Evolutionary conservation across 2,329 filamentous ascomycete genomes (phyloP), one percentile per base, ranked within the genome.

Genomic region (Triangularia verruculosa): DNA sequence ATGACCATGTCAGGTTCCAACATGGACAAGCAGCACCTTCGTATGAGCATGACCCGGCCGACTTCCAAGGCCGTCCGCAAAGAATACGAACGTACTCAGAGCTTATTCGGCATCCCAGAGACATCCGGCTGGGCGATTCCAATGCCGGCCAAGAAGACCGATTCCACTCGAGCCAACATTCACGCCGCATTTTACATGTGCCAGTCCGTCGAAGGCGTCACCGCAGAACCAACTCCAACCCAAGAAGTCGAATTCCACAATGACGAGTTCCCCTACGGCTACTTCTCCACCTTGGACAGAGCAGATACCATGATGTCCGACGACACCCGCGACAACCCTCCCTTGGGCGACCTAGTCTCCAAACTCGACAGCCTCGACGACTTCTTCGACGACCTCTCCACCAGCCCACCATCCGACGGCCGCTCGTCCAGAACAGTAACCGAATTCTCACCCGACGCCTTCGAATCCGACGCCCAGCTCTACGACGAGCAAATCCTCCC

Each of bases 151-250:
- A 89, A 91, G 62, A 94, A 97, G 78, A 95, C 93, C 0, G 89
- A 90, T 61, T 86, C 88, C 32, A 98, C 95, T 3, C 86, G 95
- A 63, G 86, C 89, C 63, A 99, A 99, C 71, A 95, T 99, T 2
- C 94, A 98, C 74, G 92, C 93, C 0, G 93, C 95, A 0, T 98
- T 97, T 76, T 97, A 97, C 76, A 96, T 93, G 68, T 97, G 93
- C 72, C 90, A 92, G 60, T 89, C 86, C 66, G 82, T 85, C 3
- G 83, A 88, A 67, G 85, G 85, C 15, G 79, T 79, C 11, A 72
- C 80, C 30, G 78, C 83, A 7, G 86, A 90, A 61, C 81, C 86
- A 4, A 84, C 86, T 0, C 85, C 88, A 3, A 95, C 92, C 0
- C 90, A 92, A 1, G 93, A 97, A 54, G 88, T 99, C 27, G 93